Base-by-base conservation (phyloP, 139 green algal species). In the Chlamydomonas sphaeroides region DNA sequence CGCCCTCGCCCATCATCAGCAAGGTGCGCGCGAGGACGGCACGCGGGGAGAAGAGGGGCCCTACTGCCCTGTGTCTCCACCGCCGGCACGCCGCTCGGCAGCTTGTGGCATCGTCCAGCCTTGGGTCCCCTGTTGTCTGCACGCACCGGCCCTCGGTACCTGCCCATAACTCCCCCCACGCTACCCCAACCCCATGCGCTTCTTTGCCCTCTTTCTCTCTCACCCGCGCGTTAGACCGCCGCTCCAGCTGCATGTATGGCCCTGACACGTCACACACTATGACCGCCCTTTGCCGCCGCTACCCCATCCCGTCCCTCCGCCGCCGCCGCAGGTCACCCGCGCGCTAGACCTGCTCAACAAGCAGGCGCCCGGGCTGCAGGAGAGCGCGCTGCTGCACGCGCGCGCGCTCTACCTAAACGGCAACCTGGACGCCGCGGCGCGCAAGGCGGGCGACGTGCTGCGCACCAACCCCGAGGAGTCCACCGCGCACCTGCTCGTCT, bases 401-500 rank as follows among this genome's bases (percentile, higher is more conserved):
- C 72, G 85, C 3, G 82, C 81, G 30, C 74, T 90, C 35, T 95
- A 90, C 84, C 84, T 95, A n/a, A 92, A 83, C 41, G 93, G 87
- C 36, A 42, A 85, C 18, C 62, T 94, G 42, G 89, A 96, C 21
- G 86, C 85, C 0, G 92, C 93, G 41, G 57, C 84, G 42, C 84
- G 88, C 62, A 92, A 92, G 70, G 88, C 86, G 20, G 72, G 85
- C 3, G 84, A 93, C 45, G 69, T 92, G 18, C 86, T 95, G 73
- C 82, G 86, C 65, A 73, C 41, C 48, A 89, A 89, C 49, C 75
- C 88, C 3, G 86, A 89, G 39, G 87, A 84, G 48, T 73, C 78
- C 23, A 74, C 73, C 21, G 89, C 90, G 56, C 90, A 94, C 81
- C 65, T 97, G 48, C 86, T 96, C 39, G 84, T 93, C 28, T 88